These are phyloP conservation scores for Aspergillus phoenicis DNA, from an alignment of 2,329 filamentous ascomycete genomes.

Conservation along the genomic window DNA sequence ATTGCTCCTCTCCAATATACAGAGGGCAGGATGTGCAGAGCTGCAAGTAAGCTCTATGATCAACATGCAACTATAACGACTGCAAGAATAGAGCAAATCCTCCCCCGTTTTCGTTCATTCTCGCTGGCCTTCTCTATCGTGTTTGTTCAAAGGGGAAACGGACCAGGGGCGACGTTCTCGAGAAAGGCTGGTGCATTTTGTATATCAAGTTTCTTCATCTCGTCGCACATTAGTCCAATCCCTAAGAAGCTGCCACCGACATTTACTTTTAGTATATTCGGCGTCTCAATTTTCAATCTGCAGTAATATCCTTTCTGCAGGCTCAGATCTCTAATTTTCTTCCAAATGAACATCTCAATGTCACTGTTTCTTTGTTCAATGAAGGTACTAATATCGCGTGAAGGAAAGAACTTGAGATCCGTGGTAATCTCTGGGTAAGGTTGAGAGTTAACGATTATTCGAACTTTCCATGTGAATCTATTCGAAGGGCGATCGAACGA, in stretches of 20 bases:
- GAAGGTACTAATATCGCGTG: background rate
- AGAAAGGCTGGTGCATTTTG: background rate
- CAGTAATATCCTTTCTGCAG: background rate
- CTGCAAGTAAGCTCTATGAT: too few species aligned
- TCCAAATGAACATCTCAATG: background rate
- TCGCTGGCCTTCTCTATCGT: background rate
- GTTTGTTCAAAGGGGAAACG: background rate
- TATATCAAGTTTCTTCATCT: background rate
- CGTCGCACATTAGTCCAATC: background rate
- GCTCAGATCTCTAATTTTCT: background rate
- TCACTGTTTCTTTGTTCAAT: background rate
- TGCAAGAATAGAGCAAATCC: too few species aligned
- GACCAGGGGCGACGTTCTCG: background rate
- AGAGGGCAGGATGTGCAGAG: too few species aligned
- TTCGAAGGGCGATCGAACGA: too few species aligned
- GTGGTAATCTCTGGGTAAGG: too few species aligned
- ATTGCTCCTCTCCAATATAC: too few species aligned
- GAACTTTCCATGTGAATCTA: too few species aligned
- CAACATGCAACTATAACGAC: too few species aligned
- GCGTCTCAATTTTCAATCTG: background rate
- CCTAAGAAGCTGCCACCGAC: background rate
- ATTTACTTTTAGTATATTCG: background rate
- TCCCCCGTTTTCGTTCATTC: too few species aligned
- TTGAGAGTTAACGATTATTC: too few species aligned
- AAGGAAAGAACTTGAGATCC: background rate